These are phyloP conservation scores for Huntiella abstrusa DNA, from an alignment of 2,329 filamentous ascomycete species.

Conservation along the genomic window DNA sequence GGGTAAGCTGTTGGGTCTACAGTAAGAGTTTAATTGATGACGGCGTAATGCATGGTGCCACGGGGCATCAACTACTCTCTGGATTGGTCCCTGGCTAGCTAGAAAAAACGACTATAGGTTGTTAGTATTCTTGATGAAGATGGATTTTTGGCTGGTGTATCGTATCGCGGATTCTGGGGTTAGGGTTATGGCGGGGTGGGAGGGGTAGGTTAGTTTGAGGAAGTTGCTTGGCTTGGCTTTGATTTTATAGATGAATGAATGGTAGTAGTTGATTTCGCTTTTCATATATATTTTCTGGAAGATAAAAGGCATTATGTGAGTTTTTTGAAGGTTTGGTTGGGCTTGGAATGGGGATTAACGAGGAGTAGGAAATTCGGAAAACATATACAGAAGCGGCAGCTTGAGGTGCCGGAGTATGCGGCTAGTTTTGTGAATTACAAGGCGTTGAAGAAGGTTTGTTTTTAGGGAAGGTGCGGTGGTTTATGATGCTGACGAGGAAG, in stretches of 20 bases:
- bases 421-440: slow-evolving; percentile 99
- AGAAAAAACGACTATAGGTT: too few species aligned
- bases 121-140: too few species aligned
- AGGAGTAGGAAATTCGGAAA: slow-evolving; percentile 89
- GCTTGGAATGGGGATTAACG: background rate
- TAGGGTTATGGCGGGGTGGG: too few species aligned
- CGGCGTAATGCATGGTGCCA: too few species aligned
- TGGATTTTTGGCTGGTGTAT: too few species aligned
- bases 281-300: background rate
- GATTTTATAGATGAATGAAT: background rate
- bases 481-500: slow-evolving; percentile 7
- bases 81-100: too few species aligned
- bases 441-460: slow-evolving; percentile 78
- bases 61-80: too few species aligned
- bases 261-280: background rate
- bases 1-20: too few species aligned
- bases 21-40: too few species aligned
- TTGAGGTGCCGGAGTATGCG: slow-evolving; percentile 97
- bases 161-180: too few species aligned
- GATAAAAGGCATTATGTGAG: background rate
- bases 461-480: background rate
- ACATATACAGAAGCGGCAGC: slow-evolving; percentile 96
- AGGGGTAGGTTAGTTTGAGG: background rate
- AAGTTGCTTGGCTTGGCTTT: too few species aligned
- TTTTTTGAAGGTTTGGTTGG: background rate